Evolutionary conservation across 345 rosid genomes (phyloP).

Genomic region (Triadica sebifera): DNA sequence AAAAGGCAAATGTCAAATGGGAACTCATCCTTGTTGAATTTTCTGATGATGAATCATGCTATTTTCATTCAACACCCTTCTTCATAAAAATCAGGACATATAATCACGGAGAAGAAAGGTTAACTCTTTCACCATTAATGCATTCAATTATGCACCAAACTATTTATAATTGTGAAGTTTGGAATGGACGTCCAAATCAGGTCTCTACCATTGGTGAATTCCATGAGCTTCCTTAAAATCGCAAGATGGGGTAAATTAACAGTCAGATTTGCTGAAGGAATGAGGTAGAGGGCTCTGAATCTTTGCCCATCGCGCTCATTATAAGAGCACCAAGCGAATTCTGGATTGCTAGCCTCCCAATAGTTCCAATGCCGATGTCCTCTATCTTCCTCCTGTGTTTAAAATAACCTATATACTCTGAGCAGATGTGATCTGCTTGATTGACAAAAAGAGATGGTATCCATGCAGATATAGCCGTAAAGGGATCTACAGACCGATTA

Average conservation of each 20-base stretch:
- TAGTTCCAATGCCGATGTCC: conserved; percentile 68
- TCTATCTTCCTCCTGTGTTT: conserved; percentile 88
- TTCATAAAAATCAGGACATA: too few species aligned
- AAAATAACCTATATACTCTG: conserved; percentile 80
- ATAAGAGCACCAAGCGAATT: conserved; percentile 66
- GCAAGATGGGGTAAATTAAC: conserved; percentile 40
- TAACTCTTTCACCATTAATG: too few species aligned
- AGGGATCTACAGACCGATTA: conserved; percentile 43
- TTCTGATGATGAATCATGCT: too few species aligned
- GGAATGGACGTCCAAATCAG: conserved; percentile 51
- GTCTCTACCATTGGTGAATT: conserved; percentile 91
- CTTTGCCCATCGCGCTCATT: conserved; percentile 53
- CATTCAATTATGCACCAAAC: background rate
- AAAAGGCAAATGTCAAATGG: too few species aligned
- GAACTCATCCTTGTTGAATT: too few species aligned
- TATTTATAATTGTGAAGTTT: conserved; percentile 52
- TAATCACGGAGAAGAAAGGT: too few species aligned
- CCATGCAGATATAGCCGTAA: conserved; percentile 59
- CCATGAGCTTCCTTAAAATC: conserved; percentile 83
- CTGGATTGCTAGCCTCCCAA: conserved; percentile 67
- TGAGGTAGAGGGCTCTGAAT: conserved; percentile 69
- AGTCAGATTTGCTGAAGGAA: conserved; percentile 66
- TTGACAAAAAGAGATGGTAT: conserved; percentile 60
- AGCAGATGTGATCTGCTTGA: conserved; percentile 64
- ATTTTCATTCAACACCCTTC: too few species aligned